Evolutionary conservation across 305 asterid species (phyloP).

Genomic region (Striga hermonthica): DNA sequence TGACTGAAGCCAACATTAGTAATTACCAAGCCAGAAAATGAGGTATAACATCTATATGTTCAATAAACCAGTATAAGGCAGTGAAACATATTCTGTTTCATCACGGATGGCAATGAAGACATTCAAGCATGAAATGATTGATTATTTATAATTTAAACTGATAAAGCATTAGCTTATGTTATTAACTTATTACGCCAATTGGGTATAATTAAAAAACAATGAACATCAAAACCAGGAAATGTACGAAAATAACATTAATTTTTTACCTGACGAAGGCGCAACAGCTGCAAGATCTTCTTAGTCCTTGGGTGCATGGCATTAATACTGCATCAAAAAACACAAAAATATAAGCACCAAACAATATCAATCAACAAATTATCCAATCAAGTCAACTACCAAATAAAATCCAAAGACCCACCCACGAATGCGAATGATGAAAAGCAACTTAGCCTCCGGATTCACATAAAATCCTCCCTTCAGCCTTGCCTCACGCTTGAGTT

Average conservation of each 20-base stretch:
- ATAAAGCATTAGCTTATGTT: neutral
- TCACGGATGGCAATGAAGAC: too few relatives aligned
- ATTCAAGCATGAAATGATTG: too few relatives aligned
- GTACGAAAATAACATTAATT: neutral
- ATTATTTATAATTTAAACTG: neutral
- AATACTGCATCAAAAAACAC: conserved; percentile 37
- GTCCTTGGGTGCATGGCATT: conserved; percentile 72
- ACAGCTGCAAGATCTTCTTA: conserved; percentile 72
- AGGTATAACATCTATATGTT: too few relatives aligned
- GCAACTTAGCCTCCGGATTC: conserved; percentile 65
- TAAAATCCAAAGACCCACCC: conserved; percentile 45
- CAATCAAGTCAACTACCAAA: neutral
- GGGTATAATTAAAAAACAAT: too few relatives aligned
- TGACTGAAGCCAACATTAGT: too few relatives aligned
- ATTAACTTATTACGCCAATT: too few relatives aligned
- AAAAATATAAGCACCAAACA: conserved; percentile 1
- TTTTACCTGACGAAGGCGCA: conserved; percentile 65
- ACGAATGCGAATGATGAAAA: conserved; percentile 64
- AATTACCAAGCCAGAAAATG: too few relatives aligned
- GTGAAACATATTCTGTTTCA: too few relatives aligned
- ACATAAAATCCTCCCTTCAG: conserved; percentile 82
- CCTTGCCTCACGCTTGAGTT: conserved; percentile 74
- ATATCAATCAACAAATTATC: neutral
- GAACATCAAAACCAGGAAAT: neutral
- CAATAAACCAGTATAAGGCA: too few relatives aligned